Conservation (phyloP, 148 eudicot species). For the Rhododendron ferrugineum region DNA sequence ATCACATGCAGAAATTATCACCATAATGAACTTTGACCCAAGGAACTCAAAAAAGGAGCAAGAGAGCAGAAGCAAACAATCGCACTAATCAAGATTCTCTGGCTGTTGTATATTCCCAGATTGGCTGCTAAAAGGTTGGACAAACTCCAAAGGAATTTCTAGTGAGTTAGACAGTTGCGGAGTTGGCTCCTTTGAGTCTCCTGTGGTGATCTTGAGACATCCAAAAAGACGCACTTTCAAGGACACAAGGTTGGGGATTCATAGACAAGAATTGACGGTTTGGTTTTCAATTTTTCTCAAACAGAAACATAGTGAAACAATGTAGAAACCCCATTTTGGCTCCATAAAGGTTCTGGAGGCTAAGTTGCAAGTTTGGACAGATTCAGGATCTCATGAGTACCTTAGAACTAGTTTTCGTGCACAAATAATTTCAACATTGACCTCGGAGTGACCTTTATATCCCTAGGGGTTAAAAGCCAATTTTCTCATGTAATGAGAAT, state of each 20-base stretch:
- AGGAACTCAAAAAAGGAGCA: neutral
- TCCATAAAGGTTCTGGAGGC: neutral
- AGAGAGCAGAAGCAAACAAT: neutral
- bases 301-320: neutral
- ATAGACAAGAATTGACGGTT: neutral
- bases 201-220: neutral
- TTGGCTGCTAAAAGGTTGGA: neutral
- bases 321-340: neutral
- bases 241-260: neutral
- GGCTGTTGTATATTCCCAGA: neutral
- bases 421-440: neutral
- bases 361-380: neutral
- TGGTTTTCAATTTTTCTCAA: neutral
- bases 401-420: neutral
- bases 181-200: neutral
- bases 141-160: neutral
- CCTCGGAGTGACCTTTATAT: neutral
- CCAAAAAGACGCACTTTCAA: neutral
- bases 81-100: neutral
- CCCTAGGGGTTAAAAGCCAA: neutral
- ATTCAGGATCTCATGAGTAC: neutral
- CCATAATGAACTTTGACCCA: neutral
- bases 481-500: neutral
- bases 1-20: neutral
- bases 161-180: neutral